Conservation (phyloP, 768 basidiomycete species). For the Galerina sulciceps region DNA sequence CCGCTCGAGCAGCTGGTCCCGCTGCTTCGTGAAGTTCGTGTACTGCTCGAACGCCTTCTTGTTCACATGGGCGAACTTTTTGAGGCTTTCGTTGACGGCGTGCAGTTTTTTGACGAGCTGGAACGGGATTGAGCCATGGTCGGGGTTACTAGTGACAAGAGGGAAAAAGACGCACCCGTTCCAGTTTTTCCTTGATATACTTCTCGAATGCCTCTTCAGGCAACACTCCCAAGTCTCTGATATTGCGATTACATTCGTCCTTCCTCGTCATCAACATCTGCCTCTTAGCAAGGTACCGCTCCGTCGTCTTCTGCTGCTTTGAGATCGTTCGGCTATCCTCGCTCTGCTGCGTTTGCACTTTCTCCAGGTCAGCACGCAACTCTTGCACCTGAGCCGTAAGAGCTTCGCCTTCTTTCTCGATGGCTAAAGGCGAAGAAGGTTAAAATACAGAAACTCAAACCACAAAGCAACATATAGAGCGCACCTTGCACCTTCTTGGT, state of each 20-base stretch:
- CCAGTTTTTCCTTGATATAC: conserved; percentile 86
- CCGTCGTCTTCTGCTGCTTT: conserved; percentile 94
- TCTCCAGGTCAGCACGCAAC: conserved; percentile 67
- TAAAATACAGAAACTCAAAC: not conserved
- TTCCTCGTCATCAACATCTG: conserved; percentile 84
- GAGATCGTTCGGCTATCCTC: conserved; percentile 88
- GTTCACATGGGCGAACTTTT: conserved; percentile 98
- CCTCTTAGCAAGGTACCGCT: conserved; percentile 91
- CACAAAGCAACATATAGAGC: conserved; percentile 4
- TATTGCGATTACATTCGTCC: conserved; percentile 94
- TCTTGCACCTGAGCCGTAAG: conserved; percentile 68
- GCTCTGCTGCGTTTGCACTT: conserved; percentile 76
- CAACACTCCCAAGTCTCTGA: conserved; percentile 93
- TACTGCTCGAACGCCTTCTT: conserved; percentile 99
- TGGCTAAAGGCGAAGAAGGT: conserved; percentile 41
- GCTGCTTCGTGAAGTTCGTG: conserved; percentile 96
- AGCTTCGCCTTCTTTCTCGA: conserved; percentile 76
- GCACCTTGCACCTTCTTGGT: conserved; percentile 66
- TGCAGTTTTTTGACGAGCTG: conserved; percentile 95
- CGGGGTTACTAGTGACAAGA: not conserved
- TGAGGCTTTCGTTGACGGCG: conserved; percentile 87
- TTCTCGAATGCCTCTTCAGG: conserved; percentile 98
- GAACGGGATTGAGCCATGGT: not conserved
- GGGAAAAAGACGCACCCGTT: conserved; percentile 63
- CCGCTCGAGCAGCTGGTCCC: conserved; percentile 85